Percentiles rank a stretch among this genome's conserved stretches.
Conservation (phyloP, 306 rosid species). For the Gynostemma pentaphyllum region DNA sequence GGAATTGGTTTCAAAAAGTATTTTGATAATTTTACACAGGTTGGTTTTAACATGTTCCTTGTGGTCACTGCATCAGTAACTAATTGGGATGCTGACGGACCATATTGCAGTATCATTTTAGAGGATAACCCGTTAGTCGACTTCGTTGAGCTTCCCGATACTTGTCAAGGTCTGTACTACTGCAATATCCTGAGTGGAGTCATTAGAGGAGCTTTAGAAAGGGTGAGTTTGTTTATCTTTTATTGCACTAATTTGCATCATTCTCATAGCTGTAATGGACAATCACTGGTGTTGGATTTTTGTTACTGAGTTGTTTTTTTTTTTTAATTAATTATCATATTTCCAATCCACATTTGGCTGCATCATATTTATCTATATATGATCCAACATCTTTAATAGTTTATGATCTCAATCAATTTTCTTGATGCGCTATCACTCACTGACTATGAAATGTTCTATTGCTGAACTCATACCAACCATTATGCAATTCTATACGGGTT, state of each 20-base stretch:
- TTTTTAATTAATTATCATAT: neutral
- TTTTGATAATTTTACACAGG: constrained; percentile 32
- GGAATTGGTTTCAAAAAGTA: neutral
- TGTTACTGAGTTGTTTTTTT: neutral
- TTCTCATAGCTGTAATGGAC: neutral
- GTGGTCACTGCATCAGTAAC: constrained; percentile 87
- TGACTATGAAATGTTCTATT: too few relatives aligned
- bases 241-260: neutral
- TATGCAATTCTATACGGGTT: neutral
- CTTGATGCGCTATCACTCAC: neutral
- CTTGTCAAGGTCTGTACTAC: constrained; percentile 75
- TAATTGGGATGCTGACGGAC: constrained; percentile 89
- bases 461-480: neutral
- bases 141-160: constrained; percentile 92
- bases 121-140: constrained; percentile 92
- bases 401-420: too few relatives aligned
- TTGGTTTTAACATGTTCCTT: constrained; percentile 86
- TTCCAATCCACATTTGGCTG: too few relatives aligned
- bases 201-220: constrained; percentile 85
- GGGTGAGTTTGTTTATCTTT: constrained; percentile 32
- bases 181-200: constrained; percentile 88
- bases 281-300: neutral
- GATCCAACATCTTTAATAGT: neutral
- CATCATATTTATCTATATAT: neutral
- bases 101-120: constrained; percentile 74